A percentile compares a stretch with the other conserved stretches of the same genome.
These are phyloP conservation scores for Petunia secreta DNA, from an alignment of 257 asterid species.

Conservation along the genomic window DNA sequence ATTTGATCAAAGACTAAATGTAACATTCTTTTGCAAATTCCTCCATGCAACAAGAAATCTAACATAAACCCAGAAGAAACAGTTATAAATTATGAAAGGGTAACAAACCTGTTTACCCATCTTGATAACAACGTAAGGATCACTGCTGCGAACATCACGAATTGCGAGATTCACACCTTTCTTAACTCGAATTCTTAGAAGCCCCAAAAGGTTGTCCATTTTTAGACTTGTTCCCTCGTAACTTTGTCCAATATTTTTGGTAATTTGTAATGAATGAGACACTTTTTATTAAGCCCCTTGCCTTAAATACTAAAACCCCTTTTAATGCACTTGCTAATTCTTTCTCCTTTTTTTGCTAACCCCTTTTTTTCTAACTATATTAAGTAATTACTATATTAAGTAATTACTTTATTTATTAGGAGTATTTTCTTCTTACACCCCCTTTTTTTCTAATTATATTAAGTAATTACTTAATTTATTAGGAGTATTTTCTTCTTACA, in stretches of 20 bases:
- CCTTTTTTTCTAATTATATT: not conserved
- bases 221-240: slow-evolving; percentile 14
- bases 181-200: slow-evolving; percentile 66
- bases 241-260: slow-evolving; percentile 4
- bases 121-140: slow-evolving; percentile 53
- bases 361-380: not conserved
- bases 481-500: not conserved
- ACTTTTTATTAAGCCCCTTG: slow-evolving; percentile 4
- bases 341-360: not conserved
- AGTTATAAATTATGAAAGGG: not conserved
- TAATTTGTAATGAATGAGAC: slow-evolving; percentile 24
- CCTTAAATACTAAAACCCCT: not conserved
- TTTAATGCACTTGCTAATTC: not conserved
- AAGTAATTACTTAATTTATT: no score
- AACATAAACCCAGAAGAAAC: not conserved
- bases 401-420: not conserved
- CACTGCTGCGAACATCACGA: slow-evolving; percentile 85
- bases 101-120: slow-evolving; percentile 24
- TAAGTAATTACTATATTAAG: not conserved
- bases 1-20: not conserved
- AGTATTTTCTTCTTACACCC: not conserved
- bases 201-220: slow-evolving; percentile 69
- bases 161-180: slow-evolving; percentile 86
- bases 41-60: not conserved
- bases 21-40: not conserved